Percentiles rank a stretch among this genome's conserved stretches.
phyloP scores from a whole-genome alignment of 2,329 filamentous ascomycete genomes.

The Exophiala oligosperma region DNA sequence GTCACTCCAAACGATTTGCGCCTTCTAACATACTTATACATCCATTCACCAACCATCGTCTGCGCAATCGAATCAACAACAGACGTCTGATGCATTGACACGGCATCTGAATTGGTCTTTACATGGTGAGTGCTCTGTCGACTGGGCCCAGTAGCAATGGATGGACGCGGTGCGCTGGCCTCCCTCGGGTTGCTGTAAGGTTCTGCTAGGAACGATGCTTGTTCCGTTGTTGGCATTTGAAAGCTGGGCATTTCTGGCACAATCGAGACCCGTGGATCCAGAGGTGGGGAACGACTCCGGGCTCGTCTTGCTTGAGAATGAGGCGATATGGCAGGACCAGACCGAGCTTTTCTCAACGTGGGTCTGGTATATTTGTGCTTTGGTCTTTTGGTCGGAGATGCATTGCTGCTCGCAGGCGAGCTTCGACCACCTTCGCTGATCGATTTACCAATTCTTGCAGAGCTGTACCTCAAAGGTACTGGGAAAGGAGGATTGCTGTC shows the following conservation, averaged over 20 bases:
- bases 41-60: constrained; percentile 89
- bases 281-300: constrained; percentile 48
- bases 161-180: constrained; percentile 29
- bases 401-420: constrained; percentile 64
- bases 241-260: constrained; percentile 33
- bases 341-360: constrained; percentile 78
- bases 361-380: constrained; percentile 43
- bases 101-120: constrained; percentile 54
- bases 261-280: constrained; percentile 29
- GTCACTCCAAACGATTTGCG: constrained; percentile 86
- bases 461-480: constrained; percentile 86
- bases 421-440: constrained; percentile 76
- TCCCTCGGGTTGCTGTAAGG: constrained; percentile 18
- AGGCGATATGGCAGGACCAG: constrained; percentile 54
- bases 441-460: constrained; percentile 68
- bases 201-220: constrained; percentile 7
- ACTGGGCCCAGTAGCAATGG: constrained; percentile 48
- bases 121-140: constrained; percentile 38
- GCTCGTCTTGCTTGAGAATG: constrained; percentile 38
- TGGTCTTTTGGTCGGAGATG: constrained; percentile 56
- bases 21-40: constrained; percentile 50
- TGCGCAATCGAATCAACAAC: constrained; percentile 97
- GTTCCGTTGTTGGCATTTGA: constrained; percentile 30
- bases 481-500: constrained; percentile 75
- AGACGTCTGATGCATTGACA: constrained; percentile 66